Base-by-base conservation (phyloP, 2,329 filamentous ascomycete species). In the Cadophora sp. region DNA sequence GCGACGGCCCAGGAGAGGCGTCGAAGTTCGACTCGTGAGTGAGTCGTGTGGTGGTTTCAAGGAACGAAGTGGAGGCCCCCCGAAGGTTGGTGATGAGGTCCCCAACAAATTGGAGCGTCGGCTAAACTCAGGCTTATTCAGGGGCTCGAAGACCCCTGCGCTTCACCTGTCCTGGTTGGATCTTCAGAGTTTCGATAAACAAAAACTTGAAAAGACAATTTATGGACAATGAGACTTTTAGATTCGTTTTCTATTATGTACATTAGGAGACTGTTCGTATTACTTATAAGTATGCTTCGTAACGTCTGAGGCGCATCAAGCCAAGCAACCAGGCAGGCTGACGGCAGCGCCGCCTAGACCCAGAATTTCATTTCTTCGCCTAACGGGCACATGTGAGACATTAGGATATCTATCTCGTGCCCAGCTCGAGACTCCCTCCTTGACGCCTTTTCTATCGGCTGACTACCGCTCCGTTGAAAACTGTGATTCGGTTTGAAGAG, bases 401-500 rank as follows among this genome's bases (percentile, higher is more conserved):
- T 6, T 46, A 46, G 4, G 11, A 37, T 58, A 6, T 22, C 22
- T 29, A 48, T 48, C 43, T 48, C 43, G 43, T 48, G 43, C 43
- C 40, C 43, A 48, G 43, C 43, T 22, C 43, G 43, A 59, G 69
- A 50, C 53, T 27, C 24, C 16, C 16, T 37, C 46, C 14, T 62
- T 53, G 64, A 40, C 60, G 29, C 24, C 46, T 2, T 29, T 9
- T 27, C 43, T 34, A 64, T 24, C 26, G 53, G 62, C 72, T 73
- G 68, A 73, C 71, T n/a, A 71, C 51, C 22, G 51, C 70, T 9
- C 76, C 74, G 12, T 68, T 68, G 50, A 70, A 76, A 12, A 76
- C 50, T 9, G 74, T 77, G 14, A 56, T 72, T 63, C 76, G 73
- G 11, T 73, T 71, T 40, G 69, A 62, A 29, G 72, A 68, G 19